Evolutionary conservation across 2,329 filamentous ascomycete species (phyloP).

Genomic region (Didymella exigua): DNA sequence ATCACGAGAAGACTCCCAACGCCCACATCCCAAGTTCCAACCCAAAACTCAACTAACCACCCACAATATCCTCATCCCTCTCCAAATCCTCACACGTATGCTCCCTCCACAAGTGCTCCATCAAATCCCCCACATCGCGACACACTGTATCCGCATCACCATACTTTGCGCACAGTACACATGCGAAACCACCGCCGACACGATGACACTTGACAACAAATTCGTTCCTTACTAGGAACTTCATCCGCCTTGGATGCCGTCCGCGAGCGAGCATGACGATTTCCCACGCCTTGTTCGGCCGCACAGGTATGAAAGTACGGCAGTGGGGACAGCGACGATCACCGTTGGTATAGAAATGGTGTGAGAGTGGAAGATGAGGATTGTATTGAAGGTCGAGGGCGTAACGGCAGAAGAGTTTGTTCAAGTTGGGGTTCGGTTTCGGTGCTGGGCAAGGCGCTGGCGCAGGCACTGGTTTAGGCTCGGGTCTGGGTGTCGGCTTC

Average conservation of each 20-base stretch:
- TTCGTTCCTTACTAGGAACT: slow-evolving; percentile 35
- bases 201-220: slow-evolving; percentile 44
- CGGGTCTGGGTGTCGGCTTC: neutral
- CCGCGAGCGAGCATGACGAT: slow-evolving; percentile 22
- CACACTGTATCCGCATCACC: slow-evolving; percentile 38
- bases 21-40: neutral
- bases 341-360: slow-evolving; percentile 31
- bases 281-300: slow-evolving; percentile 39
- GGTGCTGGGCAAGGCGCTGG: slow-evolving; percentile 5
- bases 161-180: slow-evolving; percentile 35
- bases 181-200: slow-evolving; percentile 37
- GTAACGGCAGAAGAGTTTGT: slow-evolving; percentile 40
- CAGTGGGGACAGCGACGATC: slow-evolving; percentile 40
- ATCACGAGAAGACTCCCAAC: neutral
- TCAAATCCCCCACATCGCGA: slow-evolving; percentile 27
- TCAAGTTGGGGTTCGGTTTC: slow-evolving; percentile 5
- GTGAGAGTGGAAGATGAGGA: slow-evolving; percentile 26
- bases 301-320: slow-evolving; percentile 24
- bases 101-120: slow-evolving; percentile 45
- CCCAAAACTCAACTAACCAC: neutral
- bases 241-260: slow-evolving; percentile 13
- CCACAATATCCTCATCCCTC: slow-evolving; percentile 35
- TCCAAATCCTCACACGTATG: slow-evolving; percentile 37
- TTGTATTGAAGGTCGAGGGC: slow-evolving; percentile 38
- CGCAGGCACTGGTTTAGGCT: slow-evolving; percentile 3